Evolutionary conservation across 805 yeast species (phyloP).

Genomic region (Wickerhamia fluorescens): DNA sequence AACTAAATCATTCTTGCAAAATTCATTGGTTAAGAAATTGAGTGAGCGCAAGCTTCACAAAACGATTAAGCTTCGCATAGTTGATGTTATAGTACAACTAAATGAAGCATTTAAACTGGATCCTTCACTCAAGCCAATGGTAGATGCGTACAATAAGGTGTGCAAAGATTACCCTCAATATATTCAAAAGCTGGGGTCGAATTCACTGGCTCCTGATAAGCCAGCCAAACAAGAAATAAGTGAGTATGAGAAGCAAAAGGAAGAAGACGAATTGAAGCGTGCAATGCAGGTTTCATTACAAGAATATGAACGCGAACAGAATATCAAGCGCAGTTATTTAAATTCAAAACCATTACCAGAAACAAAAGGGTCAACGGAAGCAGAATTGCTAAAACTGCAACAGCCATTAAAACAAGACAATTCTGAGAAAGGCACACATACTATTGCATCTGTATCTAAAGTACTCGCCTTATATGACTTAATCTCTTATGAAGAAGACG

Average conservation of each 20-base stretch:
- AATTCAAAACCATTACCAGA: slow-evolving; percentile 31
- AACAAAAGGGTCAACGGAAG: slow-evolving; percentile 10
- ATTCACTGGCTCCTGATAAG: slow-evolving; percentile 37
- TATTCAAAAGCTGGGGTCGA: slow-evolving; percentile 13
- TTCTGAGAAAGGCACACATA: slow-evolving; percentile 4
- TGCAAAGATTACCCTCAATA: slow-evolving; percentile 31
- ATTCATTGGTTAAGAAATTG: slow-evolving; percentile 33
- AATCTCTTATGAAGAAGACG: slow-evolving; percentile 73
- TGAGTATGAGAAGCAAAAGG: slow-evolving; percentile 42
- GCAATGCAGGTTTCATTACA: slow-evolving; percentile 69
- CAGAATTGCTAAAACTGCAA: slow-evolving; percentile 11
- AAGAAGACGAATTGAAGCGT: slow-evolving; percentile 74
- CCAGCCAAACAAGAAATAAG: slow-evolving; percentile 51
- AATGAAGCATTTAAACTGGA: slow-evolving; percentile 59
- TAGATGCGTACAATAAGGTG: slow-evolving; percentile 50
- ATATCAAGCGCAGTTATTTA: slow-evolving; percentile 15
- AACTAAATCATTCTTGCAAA: slow-evolving; percentile 27
- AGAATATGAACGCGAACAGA: slow-evolving; percentile 44
- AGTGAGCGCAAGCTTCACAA: slow-evolving; percentile 54
- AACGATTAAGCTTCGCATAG: slow-evolving; percentile 57
- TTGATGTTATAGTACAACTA: slow-evolving; percentile 64
- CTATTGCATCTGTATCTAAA: slow-evolving; percentile 44
- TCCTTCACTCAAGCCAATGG: slow-evolving; percentile 68
- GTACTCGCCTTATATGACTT: slow-evolving; percentile 86
- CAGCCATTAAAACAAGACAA: slow-evolving; percentile 6